These are phyloP conservation scores for Monoraphidium neglectum DNA, from an alignment of 139 green algal genomes.

Conservation along the genomic window DNA sequence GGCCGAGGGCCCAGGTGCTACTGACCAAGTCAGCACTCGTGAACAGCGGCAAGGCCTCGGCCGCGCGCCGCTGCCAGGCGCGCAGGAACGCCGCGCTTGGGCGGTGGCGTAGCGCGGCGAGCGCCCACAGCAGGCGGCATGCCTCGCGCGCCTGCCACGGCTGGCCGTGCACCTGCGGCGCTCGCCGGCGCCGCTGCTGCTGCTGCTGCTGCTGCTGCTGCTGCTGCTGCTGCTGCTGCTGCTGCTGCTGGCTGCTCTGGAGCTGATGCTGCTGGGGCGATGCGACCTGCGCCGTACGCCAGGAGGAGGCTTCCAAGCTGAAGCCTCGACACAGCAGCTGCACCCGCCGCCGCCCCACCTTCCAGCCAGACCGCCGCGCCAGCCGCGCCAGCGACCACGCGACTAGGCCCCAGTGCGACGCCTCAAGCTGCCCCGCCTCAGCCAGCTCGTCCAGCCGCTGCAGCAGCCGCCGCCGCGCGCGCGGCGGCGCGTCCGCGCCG, in stretches of 20 bases:
- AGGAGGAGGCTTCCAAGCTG: no score
- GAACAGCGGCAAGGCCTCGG: background rate
- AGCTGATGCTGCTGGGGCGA: constrained; percentile 8
- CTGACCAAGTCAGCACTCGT: background rate
- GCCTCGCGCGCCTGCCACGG: background rate
- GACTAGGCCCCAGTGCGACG: background rate
- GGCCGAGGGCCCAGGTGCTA: background rate
- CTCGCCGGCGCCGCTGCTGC: background rate
- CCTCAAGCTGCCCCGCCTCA: background rate
- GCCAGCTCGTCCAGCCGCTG: background rate
- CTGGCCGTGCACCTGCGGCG: background rate
- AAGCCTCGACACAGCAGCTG: no score
- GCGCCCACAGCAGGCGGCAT: background rate
- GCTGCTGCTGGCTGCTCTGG: constrained; percentile 7
- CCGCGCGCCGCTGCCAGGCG: background rate
- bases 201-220: background rate
- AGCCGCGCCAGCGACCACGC: no score
- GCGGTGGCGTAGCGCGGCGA: background rate
- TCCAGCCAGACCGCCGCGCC: no score
- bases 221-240: background rate
- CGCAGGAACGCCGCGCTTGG: background rate
- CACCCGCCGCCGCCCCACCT: no score
- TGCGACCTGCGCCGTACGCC: no score
- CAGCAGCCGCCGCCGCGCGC: constrained; percentile 2
- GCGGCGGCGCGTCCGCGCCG: background rate